Percentiles rank a stretch among this genome's conserved stretches.
Evolutionary conservation across 306 rosid genomes (phyloP).

Genomic region (Inga leiocalycina): DNA sequence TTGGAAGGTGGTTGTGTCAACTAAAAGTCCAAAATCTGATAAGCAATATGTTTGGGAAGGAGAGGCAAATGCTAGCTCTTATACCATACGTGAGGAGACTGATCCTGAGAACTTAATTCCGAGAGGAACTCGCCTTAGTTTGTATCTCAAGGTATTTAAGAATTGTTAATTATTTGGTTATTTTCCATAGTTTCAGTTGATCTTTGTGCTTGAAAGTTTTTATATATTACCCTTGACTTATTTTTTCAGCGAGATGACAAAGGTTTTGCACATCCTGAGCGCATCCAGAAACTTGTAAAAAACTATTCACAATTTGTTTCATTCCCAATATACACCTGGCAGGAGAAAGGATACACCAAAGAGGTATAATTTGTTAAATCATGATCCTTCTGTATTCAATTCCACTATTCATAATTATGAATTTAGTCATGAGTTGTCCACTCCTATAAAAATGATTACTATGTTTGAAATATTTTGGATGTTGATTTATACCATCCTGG

Average conservation of each 20-base stretch:
- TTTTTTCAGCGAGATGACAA: slow-evolving; percentile 79
- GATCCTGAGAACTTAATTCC: slow-evolving; percentile 80
- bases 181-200: slow-evolving; percentile 11
- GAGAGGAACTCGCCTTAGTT: slow-evolving; percentile 87
- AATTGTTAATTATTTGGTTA: neutral
- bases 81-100: slow-evolving; percentile 84
- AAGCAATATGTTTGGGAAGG: slow-evolving; percentile 97
- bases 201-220: slow-evolving; percentile 24
- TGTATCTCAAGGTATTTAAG: slow-evolving; percentile 71
- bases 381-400: slow-evolving; percentile 7
- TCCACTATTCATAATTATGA: neutral
- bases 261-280: slow-evolving; percentile 88
- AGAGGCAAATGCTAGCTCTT: slow-evolving; percentile 95
- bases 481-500: slow-evolving; percentile 23
- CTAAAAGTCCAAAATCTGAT: slow-evolving; percentile 88
- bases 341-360: slow-evolving; percentile 89
- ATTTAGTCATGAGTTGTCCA: neutral
- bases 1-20: slow-evolving; percentile 84
- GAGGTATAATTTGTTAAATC: slow-evolving; percentile 54
- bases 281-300: slow-evolving; percentile 83
- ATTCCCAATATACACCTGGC: slow-evolving; percentile 94
- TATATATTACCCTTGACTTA: neutral
- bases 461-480: slow-evolving; percentile 1
- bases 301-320: slow-evolving; percentile 94
- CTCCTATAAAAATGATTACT: neutral